Percentiles rank a stretch among this genome's conserved stretches.
Conservation (phyloP, 257 asterid genomes). For the Voacanga thouarsii region DNA sequence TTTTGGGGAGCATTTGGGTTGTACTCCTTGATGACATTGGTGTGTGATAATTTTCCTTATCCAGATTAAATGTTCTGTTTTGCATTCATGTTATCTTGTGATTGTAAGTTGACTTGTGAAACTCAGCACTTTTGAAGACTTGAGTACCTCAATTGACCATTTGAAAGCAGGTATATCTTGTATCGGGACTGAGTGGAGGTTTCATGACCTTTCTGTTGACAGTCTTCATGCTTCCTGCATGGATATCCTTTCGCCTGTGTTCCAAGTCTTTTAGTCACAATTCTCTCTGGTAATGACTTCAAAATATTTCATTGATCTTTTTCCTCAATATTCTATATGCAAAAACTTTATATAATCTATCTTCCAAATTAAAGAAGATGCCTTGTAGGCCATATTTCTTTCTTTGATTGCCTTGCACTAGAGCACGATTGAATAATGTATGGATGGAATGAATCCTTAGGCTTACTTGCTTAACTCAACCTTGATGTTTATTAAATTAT, state of each 20-base stretch:
- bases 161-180: slow-evolving; percentile 72
- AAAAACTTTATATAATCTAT: neutral
- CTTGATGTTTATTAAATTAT: slow-evolving; percentile 2
- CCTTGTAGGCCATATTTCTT: neutral
- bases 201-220: slow-evolving; percentile 65
- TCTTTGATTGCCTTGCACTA: neutral
- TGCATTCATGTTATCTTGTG: neutral
- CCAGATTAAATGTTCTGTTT: neutral
- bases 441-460: neutral
- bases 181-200: slow-evolving; percentile 85
- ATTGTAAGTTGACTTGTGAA: neutral
- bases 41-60: slow-evolving; percentile 28
- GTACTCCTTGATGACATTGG: slow-evolving; percentile 77
- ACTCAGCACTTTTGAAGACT: neutral
- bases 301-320: neutral
- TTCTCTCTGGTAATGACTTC: slow-evolving; percentile 65
- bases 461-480: slow-evolving; percentile 2
- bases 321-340: neutral
- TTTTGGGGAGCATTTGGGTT: slow-evolving; percentile 99
- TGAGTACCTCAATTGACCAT: slow-evolving; percentile 15
- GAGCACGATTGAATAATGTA: neutral
- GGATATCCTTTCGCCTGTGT: slow-evolving; percentile 65
- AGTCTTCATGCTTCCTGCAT: slow-evolving; percentile 77
- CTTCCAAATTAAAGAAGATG: neutral
- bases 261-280: slow-evolving; percentile 52